These are phyloP conservation scores for Isatis lusitanica DNA, from an alignment of 441 rosid genomes.

Conservation along the genomic window DNA sequence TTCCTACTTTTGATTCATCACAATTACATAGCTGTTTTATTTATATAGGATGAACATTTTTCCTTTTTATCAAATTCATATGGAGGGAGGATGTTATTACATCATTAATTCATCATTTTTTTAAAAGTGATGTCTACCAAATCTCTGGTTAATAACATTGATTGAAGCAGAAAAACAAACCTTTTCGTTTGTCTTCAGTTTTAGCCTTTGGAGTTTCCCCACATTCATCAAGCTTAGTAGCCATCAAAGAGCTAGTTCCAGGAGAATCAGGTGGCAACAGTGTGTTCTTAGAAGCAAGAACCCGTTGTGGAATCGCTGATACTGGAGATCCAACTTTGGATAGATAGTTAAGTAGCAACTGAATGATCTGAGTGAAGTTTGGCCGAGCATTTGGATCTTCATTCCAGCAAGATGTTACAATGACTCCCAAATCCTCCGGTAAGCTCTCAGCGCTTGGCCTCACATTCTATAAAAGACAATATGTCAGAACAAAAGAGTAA, in stretches of 20 bases:
- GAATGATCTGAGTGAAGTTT: constrained; percentile 62
- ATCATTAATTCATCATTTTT: constrained; percentile 12
- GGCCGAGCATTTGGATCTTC: constrained; percentile 69
- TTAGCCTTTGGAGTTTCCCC: constrained; percentile 57
- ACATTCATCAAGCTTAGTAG: constrained; percentile 46
- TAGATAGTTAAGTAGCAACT: constrained; percentile 56
- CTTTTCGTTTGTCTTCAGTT: constrained; percentile 43
- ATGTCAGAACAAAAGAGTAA: neutral
- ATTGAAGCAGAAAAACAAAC: constrained; percentile 66
- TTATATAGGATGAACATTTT: constrained; percentile 17
- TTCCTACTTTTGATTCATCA: constrained; percentile 1
- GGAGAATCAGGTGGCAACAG: constrained; percentile 65
- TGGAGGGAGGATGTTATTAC: constrained; percentile 16
- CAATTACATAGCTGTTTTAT: constrained; percentile 17
- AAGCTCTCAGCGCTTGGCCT: constrained; percentile 70
- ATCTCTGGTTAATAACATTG: constrained; percentile 48
- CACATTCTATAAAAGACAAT: constrained; percentile 46
- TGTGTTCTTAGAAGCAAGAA: constrained; percentile 52
- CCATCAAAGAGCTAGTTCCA: constrained; percentile 72
- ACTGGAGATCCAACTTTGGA: constrained; percentile 48
- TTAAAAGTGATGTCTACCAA: constrained; percentile 13
- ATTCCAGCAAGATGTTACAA: constrained; percentile 71
- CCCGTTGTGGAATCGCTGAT: constrained; percentile 46
- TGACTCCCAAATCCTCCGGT: constrained; percentile 51
- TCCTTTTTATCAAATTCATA: neutral